phyloP scores from a whole-genome alignment of 108 stramenopile genomes.

The Parietichytrium sp. region DNA sequence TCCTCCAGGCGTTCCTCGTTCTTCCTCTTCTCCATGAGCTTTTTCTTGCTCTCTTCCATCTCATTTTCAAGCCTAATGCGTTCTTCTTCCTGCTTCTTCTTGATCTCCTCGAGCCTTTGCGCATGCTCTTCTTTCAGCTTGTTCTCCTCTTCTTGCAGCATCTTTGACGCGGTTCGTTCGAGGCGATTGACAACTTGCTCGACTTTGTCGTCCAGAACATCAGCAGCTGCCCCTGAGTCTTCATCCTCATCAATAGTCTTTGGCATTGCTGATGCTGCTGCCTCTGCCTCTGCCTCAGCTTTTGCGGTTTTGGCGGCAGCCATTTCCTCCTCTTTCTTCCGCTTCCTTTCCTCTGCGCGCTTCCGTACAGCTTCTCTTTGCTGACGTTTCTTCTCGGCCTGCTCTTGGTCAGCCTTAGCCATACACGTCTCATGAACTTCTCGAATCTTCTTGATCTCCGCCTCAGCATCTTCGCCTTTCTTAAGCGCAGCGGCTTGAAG shows the following conservation, averaged over 20 bases:
- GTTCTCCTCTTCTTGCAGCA: constrained; percentile 5
- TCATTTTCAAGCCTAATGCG: constrained; percentile 28
- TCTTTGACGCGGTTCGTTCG: too few relatives aligned
- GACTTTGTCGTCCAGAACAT: too few relatives aligned
- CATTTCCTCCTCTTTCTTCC: neutral
- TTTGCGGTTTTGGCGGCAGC: constrained; percentile 7
- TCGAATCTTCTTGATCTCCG: neutral
- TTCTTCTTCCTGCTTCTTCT: constrained; percentile 1
- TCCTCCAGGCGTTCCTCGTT: neutral
- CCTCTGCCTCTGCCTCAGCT: neutral
- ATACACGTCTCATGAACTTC: neutral
- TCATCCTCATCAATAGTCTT: neutral
- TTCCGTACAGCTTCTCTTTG: neutral
- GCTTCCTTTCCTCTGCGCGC: constrained; percentile 21
- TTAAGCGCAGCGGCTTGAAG: neutral
- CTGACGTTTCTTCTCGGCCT: neutral
- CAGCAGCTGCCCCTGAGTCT: neutral
- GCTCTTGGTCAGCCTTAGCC: neutral
- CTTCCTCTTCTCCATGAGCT: neutral
- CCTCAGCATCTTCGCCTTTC: constrained; percentile 15
- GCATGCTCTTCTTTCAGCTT: neutral
- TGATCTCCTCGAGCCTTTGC: neutral
- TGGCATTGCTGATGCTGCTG: neutral
- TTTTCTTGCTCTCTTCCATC: neutral
- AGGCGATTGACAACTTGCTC: too few relatives aligned